Evolutionary conservation across 2,329 filamentous ascomycete species (phyloP).

Genomic region (Juglanconis oblonga): DNA sequence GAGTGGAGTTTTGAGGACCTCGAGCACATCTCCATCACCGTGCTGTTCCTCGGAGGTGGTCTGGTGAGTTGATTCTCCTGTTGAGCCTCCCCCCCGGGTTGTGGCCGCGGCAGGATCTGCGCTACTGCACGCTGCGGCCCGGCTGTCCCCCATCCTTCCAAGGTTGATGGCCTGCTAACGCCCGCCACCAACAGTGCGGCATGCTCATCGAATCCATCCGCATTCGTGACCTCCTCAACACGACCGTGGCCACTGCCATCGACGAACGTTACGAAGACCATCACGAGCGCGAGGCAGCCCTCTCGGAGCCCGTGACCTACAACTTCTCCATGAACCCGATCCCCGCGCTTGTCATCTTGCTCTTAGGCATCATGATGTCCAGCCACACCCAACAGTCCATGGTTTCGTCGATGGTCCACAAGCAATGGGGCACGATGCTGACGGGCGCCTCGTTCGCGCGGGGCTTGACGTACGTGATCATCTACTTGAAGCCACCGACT

Average conservation of each 20-base stretch:
- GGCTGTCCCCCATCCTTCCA: neutral
- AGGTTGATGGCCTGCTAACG: slow-evolving; percentile 18
- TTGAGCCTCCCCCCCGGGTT: neutral
- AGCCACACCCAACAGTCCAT: slow-evolving; percentile 82
- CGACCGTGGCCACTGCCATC: slow-evolving; percentile 39
- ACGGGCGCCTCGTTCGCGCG: slow-evolving; percentile 77
- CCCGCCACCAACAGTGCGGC: slow-evolving; percentile 51
- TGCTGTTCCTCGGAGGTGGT: slow-evolving; percentile 91
- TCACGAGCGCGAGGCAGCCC: slow-evolving; percentile 43
- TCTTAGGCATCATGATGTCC: slow-evolving; percentile 93
- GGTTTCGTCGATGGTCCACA: slow-evolving; percentile 88
- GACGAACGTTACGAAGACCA: slow-evolving; percentile 32
- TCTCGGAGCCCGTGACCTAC: slow-evolving; percentile 64
- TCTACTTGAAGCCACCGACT: slow-evolving; percentile 76
- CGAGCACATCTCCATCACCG: slow-evolving; percentile 88
- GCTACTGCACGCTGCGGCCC: slow-evolving; percentile 7
- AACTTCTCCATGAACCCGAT: slow-evolving; percentile 81
- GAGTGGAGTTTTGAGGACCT: slow-evolving; percentile 77
- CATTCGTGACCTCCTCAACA: slow-evolving; percentile 66
- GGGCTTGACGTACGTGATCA: slow-evolving; percentile 72
- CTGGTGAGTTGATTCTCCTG: slow-evolving; percentile 53
- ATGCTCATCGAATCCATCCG: slow-evolving; percentile 79
- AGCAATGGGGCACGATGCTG: slow-evolving; percentile 87
- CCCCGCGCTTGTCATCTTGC: slow-evolving; percentile 79
- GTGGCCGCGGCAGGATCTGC: neutral